Evolutionary conservation across 2,329 filamentous ascomycete genomes (phyloP), one percentile per base, ranked within the genome.

Genomic region (Fusarium foetens): DNA sequence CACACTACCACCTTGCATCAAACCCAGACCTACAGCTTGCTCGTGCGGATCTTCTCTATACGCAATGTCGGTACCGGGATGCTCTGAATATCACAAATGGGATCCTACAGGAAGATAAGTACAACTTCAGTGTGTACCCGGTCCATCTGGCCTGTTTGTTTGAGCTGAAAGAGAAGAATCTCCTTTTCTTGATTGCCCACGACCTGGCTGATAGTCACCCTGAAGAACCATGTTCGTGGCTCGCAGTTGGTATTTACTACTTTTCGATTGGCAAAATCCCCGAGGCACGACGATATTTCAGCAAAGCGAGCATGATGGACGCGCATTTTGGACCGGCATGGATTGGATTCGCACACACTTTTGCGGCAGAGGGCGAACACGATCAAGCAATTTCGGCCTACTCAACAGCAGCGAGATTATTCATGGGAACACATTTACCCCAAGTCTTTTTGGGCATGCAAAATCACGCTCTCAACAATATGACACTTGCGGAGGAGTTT

Each of bases 281-380:
- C 7, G 96, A 99, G 82, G 95, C 97, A 14, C 91, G 96, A 16
- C 91, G 95, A 42, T 99, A 96, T 85, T 99, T 99, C 81, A 97
- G 94, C 78, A 99, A 99, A 83, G 93, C 97, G 8, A 97, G 94
- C 73, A 93, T 98, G 86, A 95, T 99, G 91, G 95, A 99, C 79
- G 93, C 95, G 11, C 95, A 98, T 83, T 99, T 97, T 77, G 95
- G 95, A 0, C 94, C 96, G 2, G 96, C 96, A 6, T 99, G 96
- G 96, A 98, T 99, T 72, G 96, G 97, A 3, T 99, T 99, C 79
- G 96, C 96, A 2, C 97, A 99, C 81, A 99, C 96, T 0, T 99
- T 99, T 80, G 96, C 96, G 3, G 95, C 94, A 16, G 96, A 99
- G 81, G 96, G 96, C 58, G 96, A 99, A 81, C 95, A 98, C 81